These are phyloP conservation scores for Litsea cubeba DNA, from an alignment of 164 flowering plant genomes.

Conservation along the genomic window DNA sequence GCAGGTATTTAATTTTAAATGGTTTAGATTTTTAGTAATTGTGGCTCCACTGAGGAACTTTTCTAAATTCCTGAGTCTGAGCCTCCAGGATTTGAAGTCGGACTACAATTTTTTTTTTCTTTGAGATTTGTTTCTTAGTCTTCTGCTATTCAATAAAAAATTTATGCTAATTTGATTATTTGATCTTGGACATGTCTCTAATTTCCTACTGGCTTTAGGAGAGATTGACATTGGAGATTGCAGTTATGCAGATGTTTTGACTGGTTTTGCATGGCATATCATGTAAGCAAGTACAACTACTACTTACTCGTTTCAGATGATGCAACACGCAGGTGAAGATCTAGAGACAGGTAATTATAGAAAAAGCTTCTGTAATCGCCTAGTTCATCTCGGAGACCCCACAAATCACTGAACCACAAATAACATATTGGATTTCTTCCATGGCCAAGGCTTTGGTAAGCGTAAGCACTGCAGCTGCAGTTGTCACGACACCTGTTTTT, in stretches of 20 bases:
- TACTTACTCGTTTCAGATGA: neutral
- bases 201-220: no score
- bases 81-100: neutral
- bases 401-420: neutral
- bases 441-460: neutral
- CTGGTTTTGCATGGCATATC: no score
- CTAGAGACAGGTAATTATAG: neutral
- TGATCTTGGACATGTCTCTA: no score
- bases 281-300: neutral
- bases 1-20: no score
- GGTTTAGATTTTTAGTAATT: neutral
- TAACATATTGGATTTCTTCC: no score
- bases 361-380: no score
- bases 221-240: neutral
- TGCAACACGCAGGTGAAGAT: neutral
- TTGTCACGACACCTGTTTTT: neutral
- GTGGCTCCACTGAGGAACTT: neutral
- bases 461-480: conserved; percentile 8
- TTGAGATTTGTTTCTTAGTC: no score
- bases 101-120: neutral
- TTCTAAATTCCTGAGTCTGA: no score
- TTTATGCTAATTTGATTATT: no score
- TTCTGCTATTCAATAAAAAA: neutral
- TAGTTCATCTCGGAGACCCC: neutral
- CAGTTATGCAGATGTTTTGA: neutral